A percentile compares a stretch with the other conserved stretches of the same genome.
phyloP scores from a whole-genome alignment of 2,329 filamentous ascomycete genomes.

The Trichothecium sympodiale region DNA sequence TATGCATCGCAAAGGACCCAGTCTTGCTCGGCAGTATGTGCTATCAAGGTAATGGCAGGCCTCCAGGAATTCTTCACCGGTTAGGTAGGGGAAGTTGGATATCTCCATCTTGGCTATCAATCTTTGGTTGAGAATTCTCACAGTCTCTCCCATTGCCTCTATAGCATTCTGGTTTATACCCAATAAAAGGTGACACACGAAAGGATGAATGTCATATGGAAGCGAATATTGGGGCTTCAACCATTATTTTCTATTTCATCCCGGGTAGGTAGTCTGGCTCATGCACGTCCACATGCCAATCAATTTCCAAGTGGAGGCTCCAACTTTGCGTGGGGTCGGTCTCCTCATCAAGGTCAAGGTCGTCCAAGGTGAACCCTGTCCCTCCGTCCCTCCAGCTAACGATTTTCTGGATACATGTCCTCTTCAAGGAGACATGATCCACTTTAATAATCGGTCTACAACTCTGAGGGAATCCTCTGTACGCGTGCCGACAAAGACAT shows the following conservation, averaged over 20 bases:
- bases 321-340: background rate
- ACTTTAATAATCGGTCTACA: too few species aligned
- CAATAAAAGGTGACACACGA: too few species aligned
- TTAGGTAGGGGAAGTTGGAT: slow-evolving; percentile 49
- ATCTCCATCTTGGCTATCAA: slow-evolving; percentile 25
- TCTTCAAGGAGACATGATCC: background rate
- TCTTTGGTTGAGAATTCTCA: background rate
- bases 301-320: too few species aligned
- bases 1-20: slow-evolving; percentile 40
- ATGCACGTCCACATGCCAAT: too few species aligned
- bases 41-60: slow-evolving; percentile 53
- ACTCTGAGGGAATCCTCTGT: background rate
- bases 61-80: slow-evolving; percentile 49
- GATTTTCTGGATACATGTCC: slow-evolving; percentile 1
- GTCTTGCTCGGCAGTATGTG: slow-evolving; percentile 44
- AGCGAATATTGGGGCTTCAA: too few species aligned
- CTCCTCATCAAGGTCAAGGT: too few species aligned
- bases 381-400: too few species aligned
- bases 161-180: too few species aligned
- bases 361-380: too few species aligned
- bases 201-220: too few species aligned
- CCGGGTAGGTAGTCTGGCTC: too few species aligned
- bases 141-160: background rate
- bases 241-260: too few species aligned
- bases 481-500: background rate